A percentile compares a stretch with the other conserved stretches of the same genome.
Conservation (phyloP, 352 stramenopile species). For the Globisporangium echinulatum region DNA sequence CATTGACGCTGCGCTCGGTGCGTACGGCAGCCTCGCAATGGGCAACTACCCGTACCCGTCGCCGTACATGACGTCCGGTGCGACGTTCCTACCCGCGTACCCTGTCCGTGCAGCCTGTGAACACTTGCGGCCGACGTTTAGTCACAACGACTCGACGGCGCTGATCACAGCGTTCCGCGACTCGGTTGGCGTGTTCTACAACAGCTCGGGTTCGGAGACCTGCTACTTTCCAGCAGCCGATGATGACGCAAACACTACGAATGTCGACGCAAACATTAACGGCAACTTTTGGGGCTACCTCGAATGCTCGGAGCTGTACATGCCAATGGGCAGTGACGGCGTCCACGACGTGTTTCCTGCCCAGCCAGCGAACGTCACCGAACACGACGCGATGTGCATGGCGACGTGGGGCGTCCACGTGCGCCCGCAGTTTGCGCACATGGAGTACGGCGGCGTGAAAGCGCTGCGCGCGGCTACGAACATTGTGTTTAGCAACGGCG, state of each 20-base stretch:
- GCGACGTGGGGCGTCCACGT: constrained; percentile 36
- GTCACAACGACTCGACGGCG: constrained; percentile 18
- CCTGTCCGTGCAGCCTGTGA: constrained; percentile 86
- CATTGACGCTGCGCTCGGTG: constrained; percentile 55
- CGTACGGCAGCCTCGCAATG: constrained; percentile 93
- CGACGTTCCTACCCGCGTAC: constrained; percentile 81
- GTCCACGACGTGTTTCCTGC: constrained; percentile 32
- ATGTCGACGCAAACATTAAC: neutral
- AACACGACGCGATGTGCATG: constrained; percentile 28
- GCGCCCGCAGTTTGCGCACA: constrained; percentile 35
- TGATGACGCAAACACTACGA: neutral
- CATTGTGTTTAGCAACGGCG: constrained; percentile 66
- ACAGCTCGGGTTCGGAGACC: constrained; percentile 42
- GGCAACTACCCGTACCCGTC: constrained; percentile 95
- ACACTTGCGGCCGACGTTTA: constrained; percentile 37
- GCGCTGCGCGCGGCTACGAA: constrained; percentile 36
- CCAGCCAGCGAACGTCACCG: constrained; percentile 15
- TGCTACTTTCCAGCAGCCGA: constrained; percentile 27
- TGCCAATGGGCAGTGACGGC: constrained; percentile 35
- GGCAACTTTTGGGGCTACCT: constrained; percentile 9
- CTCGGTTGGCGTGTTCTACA: constrained; percentile 71
- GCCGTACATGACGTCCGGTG: constrained; percentile 89
- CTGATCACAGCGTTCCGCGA: constrained; percentile 52
- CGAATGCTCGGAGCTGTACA: constrained; percentile 42
- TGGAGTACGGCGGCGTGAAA: constrained; percentile 46